These are phyloP conservation scores for Rosa chinensis DNA, from an alignment of 306 rosid species.

Conservation along the genomic window DNA sequence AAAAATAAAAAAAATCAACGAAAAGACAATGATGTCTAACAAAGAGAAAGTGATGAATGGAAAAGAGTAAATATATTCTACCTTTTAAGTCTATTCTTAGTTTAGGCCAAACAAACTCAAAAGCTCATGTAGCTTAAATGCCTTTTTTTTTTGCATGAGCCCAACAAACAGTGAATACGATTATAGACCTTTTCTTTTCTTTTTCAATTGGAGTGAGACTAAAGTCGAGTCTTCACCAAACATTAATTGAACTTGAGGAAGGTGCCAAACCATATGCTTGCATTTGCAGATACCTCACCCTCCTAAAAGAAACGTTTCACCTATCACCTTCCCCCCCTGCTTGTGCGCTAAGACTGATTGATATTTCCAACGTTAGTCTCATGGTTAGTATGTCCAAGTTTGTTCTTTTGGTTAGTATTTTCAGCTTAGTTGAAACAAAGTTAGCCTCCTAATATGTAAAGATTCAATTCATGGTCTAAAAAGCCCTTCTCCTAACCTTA, in stretches of 20 bases:
- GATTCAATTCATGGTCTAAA: conserved; percentile 26
- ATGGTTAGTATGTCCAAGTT: not conserved
- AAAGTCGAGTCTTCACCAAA: conserved; percentile 56
- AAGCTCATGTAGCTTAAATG: no score
- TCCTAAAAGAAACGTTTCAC: conserved; percentile 37
- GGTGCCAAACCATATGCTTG: conserved; percentile 60
- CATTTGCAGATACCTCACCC: conserved; percentile 43
- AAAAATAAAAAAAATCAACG: not conserved
- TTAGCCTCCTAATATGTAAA: not conserved
- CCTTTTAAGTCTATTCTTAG: not conserved
- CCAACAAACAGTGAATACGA: not conserved
- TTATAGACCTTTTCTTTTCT: not conserved
- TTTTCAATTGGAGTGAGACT: conserved; percentile 50
- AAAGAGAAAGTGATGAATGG: not conserved
- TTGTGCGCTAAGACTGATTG: conserved; percentile 45
- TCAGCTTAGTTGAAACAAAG: not conserved
- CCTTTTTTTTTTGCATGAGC: not conserved
- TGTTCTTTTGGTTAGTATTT: not conserved
- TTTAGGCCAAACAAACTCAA: not conserved
- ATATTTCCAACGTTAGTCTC: not conserved
- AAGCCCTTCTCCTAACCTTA: conserved; percentile 15
- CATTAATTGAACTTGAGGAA: conserved; percentile 50
- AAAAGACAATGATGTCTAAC: not conserved
- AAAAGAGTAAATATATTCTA: not conserved
- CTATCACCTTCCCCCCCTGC: conserved; percentile 55